A percentile compares a stretch with the other conserved stretches of the same genome.
These are phyloP conservation scores for Cytospora paraplurivora DNA, from an alignment of 2,329 filamentous ascomycete genomes.

Conservation along the genomic window DNA sequence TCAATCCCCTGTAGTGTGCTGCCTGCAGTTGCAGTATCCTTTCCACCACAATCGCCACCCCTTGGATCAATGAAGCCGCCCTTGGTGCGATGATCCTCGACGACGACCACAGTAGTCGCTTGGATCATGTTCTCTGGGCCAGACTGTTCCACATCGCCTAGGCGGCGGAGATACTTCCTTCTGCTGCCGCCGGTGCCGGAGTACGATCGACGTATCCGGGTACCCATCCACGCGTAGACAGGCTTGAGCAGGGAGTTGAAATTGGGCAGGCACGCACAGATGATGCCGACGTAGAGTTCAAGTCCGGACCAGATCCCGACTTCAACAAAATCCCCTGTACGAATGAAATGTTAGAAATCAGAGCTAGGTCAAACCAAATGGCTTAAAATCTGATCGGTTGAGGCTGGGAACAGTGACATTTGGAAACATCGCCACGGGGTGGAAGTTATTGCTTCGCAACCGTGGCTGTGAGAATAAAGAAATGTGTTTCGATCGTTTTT, in stretches of 20 bases:
- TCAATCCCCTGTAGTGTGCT: constrained; percentile 5
- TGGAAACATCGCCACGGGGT: too few species aligned
- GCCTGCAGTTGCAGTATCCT: neutral
- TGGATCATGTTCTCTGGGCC: constrained; percentile 1
- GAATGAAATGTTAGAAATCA: neutral
- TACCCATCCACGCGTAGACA: constrained; percentile 16
- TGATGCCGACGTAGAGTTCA: constrained; percentile 19
- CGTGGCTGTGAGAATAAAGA: too few species aligned
- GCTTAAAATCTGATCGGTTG: too few species aligned
- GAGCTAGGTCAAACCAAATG: neutral
- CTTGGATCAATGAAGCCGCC: constrained; percentile 1
- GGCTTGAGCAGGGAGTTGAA: constrained; percentile 16
- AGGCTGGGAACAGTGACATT: neutral
- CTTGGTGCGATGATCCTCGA: constrained; percentile 12
- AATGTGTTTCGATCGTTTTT: too few species aligned
- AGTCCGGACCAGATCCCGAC: constrained; percentile 17
- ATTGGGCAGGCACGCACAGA: constrained; percentile 20
- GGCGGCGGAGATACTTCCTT: neutral
- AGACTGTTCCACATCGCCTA: constrained; percentile 1
- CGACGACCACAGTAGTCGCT: constrained; percentile 14
- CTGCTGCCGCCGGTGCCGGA: neutral
- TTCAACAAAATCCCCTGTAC: constrained; percentile 5
- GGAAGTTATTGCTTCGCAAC: too few species aligned
- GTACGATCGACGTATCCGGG: neutral
- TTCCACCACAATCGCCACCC: neutral